Conservation (phyloP, 169 alveolate species). For the Pseudocohnilembus persalinus region DNA sequence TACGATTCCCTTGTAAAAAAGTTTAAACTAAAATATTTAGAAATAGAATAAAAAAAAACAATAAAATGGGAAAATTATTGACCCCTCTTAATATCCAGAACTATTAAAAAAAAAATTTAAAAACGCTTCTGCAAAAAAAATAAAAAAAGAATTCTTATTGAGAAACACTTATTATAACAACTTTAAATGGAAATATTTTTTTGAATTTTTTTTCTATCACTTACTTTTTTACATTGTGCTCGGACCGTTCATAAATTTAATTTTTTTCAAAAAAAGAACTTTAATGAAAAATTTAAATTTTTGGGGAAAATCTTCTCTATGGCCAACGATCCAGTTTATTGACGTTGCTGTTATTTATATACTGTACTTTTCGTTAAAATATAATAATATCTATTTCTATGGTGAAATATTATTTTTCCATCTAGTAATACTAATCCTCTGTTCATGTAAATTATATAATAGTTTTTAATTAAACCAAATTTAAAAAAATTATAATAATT, state of each 20-base stretch:
- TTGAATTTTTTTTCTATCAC: neutral
- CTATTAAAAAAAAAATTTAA: too few relatives aligned
- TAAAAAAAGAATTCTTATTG: too few relatives aligned
- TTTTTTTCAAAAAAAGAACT: neutral
- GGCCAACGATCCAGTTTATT: neutral
- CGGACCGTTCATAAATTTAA: neutral
- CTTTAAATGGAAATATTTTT: neutral
- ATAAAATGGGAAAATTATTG: too few relatives aligned
- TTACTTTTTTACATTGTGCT: neutral
- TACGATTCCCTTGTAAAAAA: neutral
- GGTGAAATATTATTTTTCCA: neutral
- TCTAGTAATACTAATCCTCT: too few relatives aligned
- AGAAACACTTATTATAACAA: too few relatives aligned
- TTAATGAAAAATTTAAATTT: neutral
- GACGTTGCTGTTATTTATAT: neutral
- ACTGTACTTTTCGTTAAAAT: neutral
- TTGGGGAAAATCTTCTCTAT: neutral
- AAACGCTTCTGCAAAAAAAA: too few relatives aligned
- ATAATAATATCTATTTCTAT: too few relatives aligned
- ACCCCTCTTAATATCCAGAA: too few relatives aligned
- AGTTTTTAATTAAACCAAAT: too few relatives aligned
- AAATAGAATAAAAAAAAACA: neutral
- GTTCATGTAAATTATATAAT: neutral
- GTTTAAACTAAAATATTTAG: neutral
- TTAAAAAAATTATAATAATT: too few relatives aligned